These are phyloP conservation scores for Scutellaria galericulata DNA, from an alignment of 257 asterid genomes.

Conservation along the genomic window DNA sequence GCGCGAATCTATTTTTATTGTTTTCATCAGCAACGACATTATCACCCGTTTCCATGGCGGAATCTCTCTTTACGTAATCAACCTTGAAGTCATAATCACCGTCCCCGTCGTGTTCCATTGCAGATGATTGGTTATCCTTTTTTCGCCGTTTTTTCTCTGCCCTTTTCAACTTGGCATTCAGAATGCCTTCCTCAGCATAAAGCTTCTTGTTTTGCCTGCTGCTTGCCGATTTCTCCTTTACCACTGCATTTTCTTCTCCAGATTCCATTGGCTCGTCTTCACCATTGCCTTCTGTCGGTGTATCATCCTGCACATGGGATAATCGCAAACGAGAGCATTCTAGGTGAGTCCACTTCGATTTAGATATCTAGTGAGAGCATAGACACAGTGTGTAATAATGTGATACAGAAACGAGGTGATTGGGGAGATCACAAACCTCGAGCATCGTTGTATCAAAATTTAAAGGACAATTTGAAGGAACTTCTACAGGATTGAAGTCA, in stretches of 20 bases:
- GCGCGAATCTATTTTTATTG: conserved; percentile 58
- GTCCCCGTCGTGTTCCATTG: conserved; percentile 55
- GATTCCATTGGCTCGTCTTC: conserved; percentile 63
- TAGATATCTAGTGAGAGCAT: background rate
- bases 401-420: background rate
- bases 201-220: conserved; percentile 79
- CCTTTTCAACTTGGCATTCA: conserved; percentile 69
- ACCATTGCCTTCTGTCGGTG: conserved; percentile 31
- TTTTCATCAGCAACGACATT: conserved; percentile 21
- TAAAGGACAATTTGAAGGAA: conserved; percentile 69
- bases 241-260: conserved; percentile 51
- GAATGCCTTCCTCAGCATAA: conserved; percentile 79
- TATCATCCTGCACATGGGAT: conserved; percentile 53
- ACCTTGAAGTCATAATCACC: conserved; percentile 80
- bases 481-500: conserved; percentile 80
- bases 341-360: background rate
- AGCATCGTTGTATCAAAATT: conserved; percentile 65
- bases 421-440: conserved; percentile 59
- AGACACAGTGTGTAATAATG: background rate
- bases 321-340: background rate
- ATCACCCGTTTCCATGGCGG: conserved; percentile 56
- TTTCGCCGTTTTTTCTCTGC: conserved; percentile 73
- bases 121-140: conserved; percentile 48
- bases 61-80: conserved; percentile 52
- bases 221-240: conserved; percentile 48